Evolutionary conservation across 371 early-diverging fungal genomes (phyloP).

Genomic region (Syncephalis plumigaleata): DNA sequence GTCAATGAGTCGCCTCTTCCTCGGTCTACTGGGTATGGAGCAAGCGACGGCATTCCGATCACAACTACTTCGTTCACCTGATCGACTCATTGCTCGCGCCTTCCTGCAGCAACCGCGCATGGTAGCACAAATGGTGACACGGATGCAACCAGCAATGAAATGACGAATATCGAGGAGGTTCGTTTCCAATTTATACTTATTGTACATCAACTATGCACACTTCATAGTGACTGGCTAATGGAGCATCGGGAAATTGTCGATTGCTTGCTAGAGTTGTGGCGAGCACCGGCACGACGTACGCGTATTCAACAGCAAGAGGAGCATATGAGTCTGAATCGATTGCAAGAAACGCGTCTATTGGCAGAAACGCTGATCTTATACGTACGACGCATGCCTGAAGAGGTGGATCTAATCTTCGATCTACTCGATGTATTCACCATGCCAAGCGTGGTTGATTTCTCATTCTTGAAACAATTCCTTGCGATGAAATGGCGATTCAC

Average conservation of each 20-base stretch:
- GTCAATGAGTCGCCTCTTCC: slow-evolving; percentile 42
- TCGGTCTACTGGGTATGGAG: slow-evolving; percentile 38
- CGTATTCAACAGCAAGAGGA: slow-evolving; percentile 25
- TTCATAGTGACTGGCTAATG: slow-evolving; percentile 40
- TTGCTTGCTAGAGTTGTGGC: slow-evolving; percentile 34
- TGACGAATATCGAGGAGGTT: slow-evolving; percentile 15
- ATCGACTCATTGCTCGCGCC: slow-evolving; percentile 32
- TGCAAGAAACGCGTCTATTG: slow-evolving; percentile 34
- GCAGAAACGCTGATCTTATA: slow-evolving; percentile 55
- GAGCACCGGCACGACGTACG: slow-evolving; percentile 17
- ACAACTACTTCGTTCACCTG: slow-evolving; percentile 40
- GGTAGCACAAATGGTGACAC: slow-evolving; percentile 4
- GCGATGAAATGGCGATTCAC: slow-evolving; percentile 41
- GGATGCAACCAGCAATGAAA: too few relatives aligned
- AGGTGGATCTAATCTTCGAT: slow-evolving; percentile 55
- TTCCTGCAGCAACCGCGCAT: slow-evolving; percentile 14
- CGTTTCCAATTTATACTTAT: slow-evolving; percentile 45
- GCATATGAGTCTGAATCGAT: slow-evolving; percentile 20
- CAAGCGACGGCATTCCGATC: slow-evolving; percentile 46
- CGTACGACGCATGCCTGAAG: slow-evolving; percentile 31
- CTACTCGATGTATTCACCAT: slow-evolving; percentile 56
- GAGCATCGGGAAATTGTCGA: slow-evolving; percentile 25
- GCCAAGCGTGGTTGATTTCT: slow-evolving; percentile 47
- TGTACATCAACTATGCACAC: slow-evolving; percentile 31
- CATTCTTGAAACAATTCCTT: slow-evolving; percentile 50